Conservation (phyloP, 106 monocot species). For the Apostasia ramifera region DNA sequence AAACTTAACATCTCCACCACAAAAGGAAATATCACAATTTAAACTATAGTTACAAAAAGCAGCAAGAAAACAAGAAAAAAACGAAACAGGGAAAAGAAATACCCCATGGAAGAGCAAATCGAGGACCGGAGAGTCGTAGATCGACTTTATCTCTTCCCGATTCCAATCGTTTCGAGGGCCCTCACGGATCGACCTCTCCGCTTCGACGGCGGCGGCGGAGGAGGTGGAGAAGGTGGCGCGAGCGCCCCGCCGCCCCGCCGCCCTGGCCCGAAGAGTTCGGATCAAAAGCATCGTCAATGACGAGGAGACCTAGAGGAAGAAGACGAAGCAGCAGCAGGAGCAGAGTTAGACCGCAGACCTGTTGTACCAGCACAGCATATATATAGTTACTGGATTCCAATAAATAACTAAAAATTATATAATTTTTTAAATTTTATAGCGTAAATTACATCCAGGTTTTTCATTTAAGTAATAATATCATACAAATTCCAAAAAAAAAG, state of each 20-base stretch:
- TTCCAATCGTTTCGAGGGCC: constrained; percentile 85
- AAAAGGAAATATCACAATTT: too few species aligned
- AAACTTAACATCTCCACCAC: too few species aligned
- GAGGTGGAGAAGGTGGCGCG: constrained; percentile 5
- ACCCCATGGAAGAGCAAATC: constrained; percentile 96
- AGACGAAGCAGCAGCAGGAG: too few species aligned
- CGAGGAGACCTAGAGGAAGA: too few species aligned
- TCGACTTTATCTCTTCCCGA: constrained; percentile 61
- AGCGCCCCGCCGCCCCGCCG: background rate
- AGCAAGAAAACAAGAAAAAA: background rate
- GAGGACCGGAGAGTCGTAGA: constrained; percentile 90
- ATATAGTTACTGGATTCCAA: too few species aligned
- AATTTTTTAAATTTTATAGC: too few species aligned
- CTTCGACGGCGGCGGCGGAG: constrained; percentile 52
- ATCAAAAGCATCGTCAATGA: background rate
- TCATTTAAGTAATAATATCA: too few species aligned
- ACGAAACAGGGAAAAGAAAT: background rate
- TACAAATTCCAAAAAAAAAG: too few species aligned
- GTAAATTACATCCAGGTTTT: too few species aligned
- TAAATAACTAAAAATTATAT: too few species aligned
- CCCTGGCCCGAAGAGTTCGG: background rate
- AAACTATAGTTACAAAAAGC: background rate
- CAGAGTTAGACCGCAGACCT: too few species aligned
- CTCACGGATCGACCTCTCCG: constrained; percentile 81
- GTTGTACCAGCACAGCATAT: too few species aligned